A percentile compares a stretch with the other conserved stretches of the same genome.
phyloP scores from a whole-genome alignment of 768 basidiomycete species.

The Hericium alpestre region DNA sequence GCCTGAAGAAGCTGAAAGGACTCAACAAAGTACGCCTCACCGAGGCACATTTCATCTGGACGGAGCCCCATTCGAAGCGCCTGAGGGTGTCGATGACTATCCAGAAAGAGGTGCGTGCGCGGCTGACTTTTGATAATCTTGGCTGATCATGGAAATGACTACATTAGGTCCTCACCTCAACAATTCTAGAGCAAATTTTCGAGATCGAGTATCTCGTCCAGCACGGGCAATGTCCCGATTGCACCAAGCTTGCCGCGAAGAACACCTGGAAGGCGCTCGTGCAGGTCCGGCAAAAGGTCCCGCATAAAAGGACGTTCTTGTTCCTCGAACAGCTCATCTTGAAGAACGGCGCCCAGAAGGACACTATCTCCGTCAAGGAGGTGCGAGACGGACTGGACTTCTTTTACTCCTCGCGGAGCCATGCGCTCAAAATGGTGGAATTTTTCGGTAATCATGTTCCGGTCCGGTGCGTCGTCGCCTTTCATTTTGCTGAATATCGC shows the following conservation, averaged over 20 bases:
- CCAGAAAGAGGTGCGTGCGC: constrained; percentile 79
- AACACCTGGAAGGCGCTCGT: constrained; percentile 98
- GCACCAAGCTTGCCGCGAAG: constrained; percentile 89
- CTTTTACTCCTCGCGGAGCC: constrained; percentile 84
- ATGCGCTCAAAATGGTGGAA: constrained; percentile 94
- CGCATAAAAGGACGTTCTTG: constrained; percentile 95
- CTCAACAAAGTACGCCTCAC: constrained; percentile 89
- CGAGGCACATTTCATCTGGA: constrained; percentile 99
- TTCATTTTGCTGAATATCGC: background rate
- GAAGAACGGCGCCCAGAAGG: constrained; percentile 93
- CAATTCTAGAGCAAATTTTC: constrained; percentile 94
- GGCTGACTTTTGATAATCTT: background rate
- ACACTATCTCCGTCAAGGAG: constrained; percentile 89
- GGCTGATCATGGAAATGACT: background rate
- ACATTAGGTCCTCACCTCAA: constrained; percentile 75
- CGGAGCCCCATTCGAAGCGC: constrained; percentile 94
- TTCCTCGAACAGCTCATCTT: constrained; percentile 95
- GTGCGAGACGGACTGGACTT: constrained; percentile 93
- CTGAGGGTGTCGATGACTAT: constrained; percentile 89
- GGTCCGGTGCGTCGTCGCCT: constrained; percentile 46
- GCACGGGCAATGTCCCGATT: constrained; percentile 91
- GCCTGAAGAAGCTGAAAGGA: constrained; percentile 90
- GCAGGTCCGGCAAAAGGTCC: constrained; percentile 97
- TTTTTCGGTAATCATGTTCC: constrained; percentile 85
- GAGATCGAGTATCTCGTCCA: constrained; percentile 94